phyloP scores from a whole-genome alignment of 1,139 yeast genomes.

The Taphrina deformans region DNA sequence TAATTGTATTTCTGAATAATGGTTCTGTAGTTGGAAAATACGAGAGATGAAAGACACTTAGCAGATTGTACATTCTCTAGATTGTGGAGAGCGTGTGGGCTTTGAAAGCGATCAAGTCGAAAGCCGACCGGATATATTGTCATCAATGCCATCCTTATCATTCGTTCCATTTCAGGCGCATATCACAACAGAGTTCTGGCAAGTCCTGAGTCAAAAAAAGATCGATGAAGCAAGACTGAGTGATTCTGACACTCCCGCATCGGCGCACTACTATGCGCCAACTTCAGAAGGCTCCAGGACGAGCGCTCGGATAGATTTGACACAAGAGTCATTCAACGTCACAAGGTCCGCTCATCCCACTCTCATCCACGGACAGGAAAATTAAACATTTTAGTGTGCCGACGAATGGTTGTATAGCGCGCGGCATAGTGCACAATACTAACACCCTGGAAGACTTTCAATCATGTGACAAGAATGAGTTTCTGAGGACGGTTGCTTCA shows the following conservation, averaged over 20 bases:
- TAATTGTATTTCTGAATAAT: no score
- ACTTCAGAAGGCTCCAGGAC: slow-evolving; percentile 50
- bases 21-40: no score
- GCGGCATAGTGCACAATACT: slow-evolving; percentile 58
- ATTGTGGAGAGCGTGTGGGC: no score
- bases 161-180: slow-evolving; percentile 66
- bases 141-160: slow-evolving; percentile 39
- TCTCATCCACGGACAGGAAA: not conserved
- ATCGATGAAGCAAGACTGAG: slow-evolving; percentile 66
- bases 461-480: slow-evolving; percentile 58
- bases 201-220: slow-evolving; percentile 64
- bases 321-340: slow-evolving; percentile 37
- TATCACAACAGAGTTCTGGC: slow-evolving; percentile 83
- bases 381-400: not conserved
- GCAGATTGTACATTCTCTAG: no score
- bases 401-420: slow-evolving; percentile 39
- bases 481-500: slow-evolving; percentile 41
- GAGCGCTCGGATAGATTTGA: slow-evolving; percentile 46
- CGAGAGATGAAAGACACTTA: no score
- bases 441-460: slow-evolving; percentile 88
- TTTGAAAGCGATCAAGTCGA: no score
- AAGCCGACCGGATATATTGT: no score
- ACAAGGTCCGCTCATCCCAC: slow-evolving; percentile 33
- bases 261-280: slow-evolving; percentile 50
- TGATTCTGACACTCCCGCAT: slow-evolving; percentile 50